Evolutionary conservation across 805 yeast genomes (phyloP).

Genomic region (Candida nitratophila): DNA sequence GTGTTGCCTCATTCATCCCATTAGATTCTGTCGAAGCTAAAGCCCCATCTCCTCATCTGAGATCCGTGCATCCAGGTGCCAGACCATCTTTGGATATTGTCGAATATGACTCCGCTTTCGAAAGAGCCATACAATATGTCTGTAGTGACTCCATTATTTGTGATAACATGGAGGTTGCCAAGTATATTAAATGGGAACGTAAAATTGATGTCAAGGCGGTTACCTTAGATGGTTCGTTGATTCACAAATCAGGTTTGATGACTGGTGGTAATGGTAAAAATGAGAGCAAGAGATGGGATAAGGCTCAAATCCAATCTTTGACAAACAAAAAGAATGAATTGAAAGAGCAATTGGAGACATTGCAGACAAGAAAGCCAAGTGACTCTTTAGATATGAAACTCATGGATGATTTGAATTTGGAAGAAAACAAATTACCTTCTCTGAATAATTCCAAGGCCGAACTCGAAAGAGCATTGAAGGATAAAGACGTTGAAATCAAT

Average conservation of each 20-base stretch:
- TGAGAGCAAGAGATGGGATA: slow-evolving; percentile 62
- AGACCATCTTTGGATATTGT: slow-evolving; percentile 72
- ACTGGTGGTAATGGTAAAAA: slow-evolving; percentile 74
- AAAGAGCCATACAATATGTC: slow-evolving; percentile 72
- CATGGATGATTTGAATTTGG: slow-evolving; percentile 44
- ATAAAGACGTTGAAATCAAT: slow-evolving; percentile 38
- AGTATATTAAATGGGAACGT: slow-evolving; percentile 61
- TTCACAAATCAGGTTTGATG: slow-evolving; percentile 84
- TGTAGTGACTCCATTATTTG: slow-evolving; percentile 77
- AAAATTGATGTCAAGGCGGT: slow-evolving; percentile 60
- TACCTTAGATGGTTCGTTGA: slow-evolving; percentile 75
- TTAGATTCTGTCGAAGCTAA: slow-evolving; percentile 63
- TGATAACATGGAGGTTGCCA: slow-evolving; percentile 63
- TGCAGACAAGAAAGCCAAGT: slow-evolving; percentile 40
- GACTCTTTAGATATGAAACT: slow-evolving; percentile 50
- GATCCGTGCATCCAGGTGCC: slow-evolving; percentile 46
- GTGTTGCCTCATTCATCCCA: slow-evolving; percentile 84
- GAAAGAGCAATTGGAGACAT: slow-evolving; percentile 33
- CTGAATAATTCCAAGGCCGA: slow-evolving; percentile 21
- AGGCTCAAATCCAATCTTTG: slow-evolving; percentile 52
- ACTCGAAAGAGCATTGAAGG: slow-evolving; percentile 21
- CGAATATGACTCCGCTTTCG: slow-evolving; percentile 58
- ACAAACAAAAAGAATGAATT: slow-evolving; percentile 45
- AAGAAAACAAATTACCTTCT: slow-evolving; percentile 30
- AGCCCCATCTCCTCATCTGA: slow-evolving; percentile 44